Percentiles rank a stretch among this genome's conserved stretches.
These are phyloP conservation scores for Aspergillus pseudotamarii DNA, from an alignment of 2,329 filamentous ascomycete species.

Conservation along the genomic window DNA sequence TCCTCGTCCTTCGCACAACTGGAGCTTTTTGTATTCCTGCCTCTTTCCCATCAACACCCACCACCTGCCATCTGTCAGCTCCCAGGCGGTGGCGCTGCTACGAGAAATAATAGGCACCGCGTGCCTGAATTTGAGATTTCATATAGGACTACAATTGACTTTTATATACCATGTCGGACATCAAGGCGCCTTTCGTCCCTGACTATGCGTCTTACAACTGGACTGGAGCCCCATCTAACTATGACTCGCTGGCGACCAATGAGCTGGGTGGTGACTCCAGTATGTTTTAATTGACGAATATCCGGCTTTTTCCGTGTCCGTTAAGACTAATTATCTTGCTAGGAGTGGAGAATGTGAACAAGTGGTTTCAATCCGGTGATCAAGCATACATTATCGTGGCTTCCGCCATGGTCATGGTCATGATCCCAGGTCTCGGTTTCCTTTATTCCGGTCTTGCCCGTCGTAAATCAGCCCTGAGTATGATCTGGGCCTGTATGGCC, in stretches of 20 bases:
- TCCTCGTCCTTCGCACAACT: neutral
- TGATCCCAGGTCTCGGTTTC: constrained; percentile 96
- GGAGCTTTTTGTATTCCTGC: neutral
- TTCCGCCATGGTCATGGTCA: constrained; percentile 91
- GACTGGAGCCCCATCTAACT: constrained; percentile 50
- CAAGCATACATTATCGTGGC: constrained; percentile 90
- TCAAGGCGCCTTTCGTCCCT: constrained; percentile 37
- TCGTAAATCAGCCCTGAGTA: constrained; percentile 92
- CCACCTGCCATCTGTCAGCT: constrained; percentile 8
- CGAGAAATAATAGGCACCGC: neutral
- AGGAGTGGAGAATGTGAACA: constrained; percentile 88
- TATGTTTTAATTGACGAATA: constrained; percentile 52
- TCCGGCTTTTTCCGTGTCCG: neutral
- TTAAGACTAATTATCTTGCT: constrained; percentile 21
- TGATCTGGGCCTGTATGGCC: constrained; percentile 97
- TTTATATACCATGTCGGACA: constrained; percentile 28
- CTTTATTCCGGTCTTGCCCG: constrained; percentile 97
- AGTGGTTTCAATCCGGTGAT: constrained; percentile 91
- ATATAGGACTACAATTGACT: neutral
- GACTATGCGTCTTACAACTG: constrained; percentile 54
- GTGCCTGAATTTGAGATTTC: neutral
- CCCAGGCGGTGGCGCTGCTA: constrained; percentile 6
- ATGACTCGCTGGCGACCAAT: constrained; percentile 52
- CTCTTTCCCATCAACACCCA: neutral
- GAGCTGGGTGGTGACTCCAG: constrained; percentile 75